Base-by-base conservation (phyloP, 2,329 filamentous ascomycete genomes). In the Cryphonectria carpinicola region DNA sequence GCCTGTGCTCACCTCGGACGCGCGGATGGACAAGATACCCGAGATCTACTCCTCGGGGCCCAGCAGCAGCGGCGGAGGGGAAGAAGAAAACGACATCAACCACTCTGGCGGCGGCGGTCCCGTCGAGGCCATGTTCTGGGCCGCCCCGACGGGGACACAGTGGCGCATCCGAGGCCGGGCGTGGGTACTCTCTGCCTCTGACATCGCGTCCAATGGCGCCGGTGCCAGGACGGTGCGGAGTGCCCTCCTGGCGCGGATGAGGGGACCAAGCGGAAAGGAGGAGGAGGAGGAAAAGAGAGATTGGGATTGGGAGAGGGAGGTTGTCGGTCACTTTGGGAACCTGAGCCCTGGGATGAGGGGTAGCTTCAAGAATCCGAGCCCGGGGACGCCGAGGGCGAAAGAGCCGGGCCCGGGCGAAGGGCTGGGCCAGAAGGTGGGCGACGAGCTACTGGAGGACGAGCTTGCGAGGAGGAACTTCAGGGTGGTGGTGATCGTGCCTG, bases 261-360 rank as follows among this genome's bases (percentile, higher is more conserved):
- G 90, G 72, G 79, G 85, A 66, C 76, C 37, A 8, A 79, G 82
- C 64, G 80, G 82, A 71, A 39, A 39, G 37, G 76, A 35, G 37
- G 28, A 28, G 28, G 28, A 28, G 28, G 61, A 81, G 17, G 81
- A 83, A 60, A 32, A 32, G 32, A 79, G 78, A 22, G 81, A 84
- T 1, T 97, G 94, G 93, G 92, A 88, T 75, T 98, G 94, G 91
- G 82, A 83, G 63, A 91, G 85, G 73, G 94, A 97, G 81, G 80
- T 98, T 52, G 94, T 93, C 66, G 93, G 89, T 65, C 93, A 96
- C 79, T 98, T 98, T 87, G 95, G 94, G 28, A 98, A 98, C 80
- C 82, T 96, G 75, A 91, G 88, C 74, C 95, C 95, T 8, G 83
- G 85, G 0, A 94, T 97, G 90, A 87, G 95, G 79, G 92, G 92